Evolutionary conservation across 2,329 filamentous ascomycete genomes (phyloP), one percentile per base, ranked within the genome.

Genomic region (Microdochium nivale): DNA sequence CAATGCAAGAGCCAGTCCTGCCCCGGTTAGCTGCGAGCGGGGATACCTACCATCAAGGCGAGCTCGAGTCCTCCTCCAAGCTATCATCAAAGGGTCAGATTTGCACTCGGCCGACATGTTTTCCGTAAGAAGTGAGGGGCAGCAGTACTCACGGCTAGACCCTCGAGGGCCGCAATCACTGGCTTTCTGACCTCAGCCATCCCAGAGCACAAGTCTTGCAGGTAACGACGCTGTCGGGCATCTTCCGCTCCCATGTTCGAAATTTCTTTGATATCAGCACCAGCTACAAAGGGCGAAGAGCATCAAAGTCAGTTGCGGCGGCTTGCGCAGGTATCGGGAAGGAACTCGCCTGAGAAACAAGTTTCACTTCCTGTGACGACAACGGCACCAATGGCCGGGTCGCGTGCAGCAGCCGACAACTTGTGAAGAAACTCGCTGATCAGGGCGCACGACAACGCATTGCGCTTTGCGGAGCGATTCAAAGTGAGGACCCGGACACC

Each of bases 401-500:
- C 60, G 23, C 37, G 58, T 47, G 59, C 59, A 25, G 55, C 62
- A 40, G 44, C 51, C 48, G 48, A 58, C 33, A 68, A 60, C 49
- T 60, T 57, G 10, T 49, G 55, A 16, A 72, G 59, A 3, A 80
- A 63, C 47, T 78, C 68, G 52, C 62, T 59, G 55, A 79, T 75
- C 66, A 81, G 73, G 47, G 64, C 62, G 51, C 71, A 67, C 2
- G 78, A 81, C 52, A 83, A 73, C 10, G 80, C 79, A 68, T 83
- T 84, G 51, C 78, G 71, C 62, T 83, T 81, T 47, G 71, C 68
- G 2, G 77, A 79, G 2, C 80, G 71, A 63, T 79, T 77, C 54
- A 81, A 63, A 14, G 73, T 71, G 52, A 83, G 59, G 25, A 79
- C 60, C 30, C 75, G 67, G 25, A 80, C 69, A 48, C 67, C 70